A percentile compares a stretch with the other conserved stretches of the same genome.
Evolutionary conservation across 2,329 filamentous ascomycete genomes (phyloP).

Genomic region (Pyrenochaeta sp.): DNA sequence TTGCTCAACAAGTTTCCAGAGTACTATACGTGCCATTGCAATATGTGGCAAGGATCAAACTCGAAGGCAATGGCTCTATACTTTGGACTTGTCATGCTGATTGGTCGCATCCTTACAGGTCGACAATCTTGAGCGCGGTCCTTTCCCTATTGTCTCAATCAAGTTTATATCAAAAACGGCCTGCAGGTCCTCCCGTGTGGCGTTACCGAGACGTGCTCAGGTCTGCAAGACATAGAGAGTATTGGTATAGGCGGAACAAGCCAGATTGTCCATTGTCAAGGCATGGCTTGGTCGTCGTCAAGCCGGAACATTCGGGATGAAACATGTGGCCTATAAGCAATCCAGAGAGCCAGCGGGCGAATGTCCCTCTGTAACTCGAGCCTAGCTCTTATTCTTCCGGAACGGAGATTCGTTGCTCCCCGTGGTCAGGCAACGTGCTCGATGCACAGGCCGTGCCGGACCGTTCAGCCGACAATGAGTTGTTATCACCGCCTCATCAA

Average conservation of each 20-base stretch:
- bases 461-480: constrained; percentile 33
- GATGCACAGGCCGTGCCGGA: constrained; percentile 28
- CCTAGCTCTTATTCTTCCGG: constrained; percentile 21
- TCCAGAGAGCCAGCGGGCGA: neutral
- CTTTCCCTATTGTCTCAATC: too few relatives aligned
- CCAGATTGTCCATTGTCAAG: neutral
- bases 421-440: constrained; percentile 9
- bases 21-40: too few relatives aligned
- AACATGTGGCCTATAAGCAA: constrained; percentile 3
- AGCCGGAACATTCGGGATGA: constrained; percentile 8
- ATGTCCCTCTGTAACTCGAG: neutral
- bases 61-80: too few relatives aligned
- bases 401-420: constrained; percentile 19
- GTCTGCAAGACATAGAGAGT: neutral
- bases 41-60: too few relatives aligned
- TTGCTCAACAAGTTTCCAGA: too few relatives aligned
- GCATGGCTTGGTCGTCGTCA: neutral
- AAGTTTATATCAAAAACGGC: too few relatives aligned
- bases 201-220: neutral
- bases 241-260: neutral
- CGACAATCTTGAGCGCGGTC: too few relatives aligned
- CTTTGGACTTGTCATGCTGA: too few relatives aligned
- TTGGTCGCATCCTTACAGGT: too few relatives aligned
- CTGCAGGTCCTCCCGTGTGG: constrained; percentile 12
- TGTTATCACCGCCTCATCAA: constrained; percentile 28